Conservation (phyloP, 2,329 filamentous ascomycete species). For the Simplicillium aogashimaense region DNA sequence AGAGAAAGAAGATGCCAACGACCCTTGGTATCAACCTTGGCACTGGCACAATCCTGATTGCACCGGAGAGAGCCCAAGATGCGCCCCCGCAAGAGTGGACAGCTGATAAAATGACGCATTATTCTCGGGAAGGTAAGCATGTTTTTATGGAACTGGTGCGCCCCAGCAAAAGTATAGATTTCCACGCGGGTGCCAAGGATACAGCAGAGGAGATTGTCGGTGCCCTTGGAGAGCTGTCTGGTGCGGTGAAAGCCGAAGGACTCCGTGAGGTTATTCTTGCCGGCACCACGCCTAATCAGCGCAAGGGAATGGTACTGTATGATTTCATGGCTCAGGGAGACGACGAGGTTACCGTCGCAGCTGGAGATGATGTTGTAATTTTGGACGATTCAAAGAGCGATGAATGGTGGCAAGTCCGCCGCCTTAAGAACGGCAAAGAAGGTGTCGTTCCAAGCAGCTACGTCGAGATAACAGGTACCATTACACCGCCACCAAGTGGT, state of each 20-base stretch:
- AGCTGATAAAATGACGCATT: slow-evolving; percentile 91
- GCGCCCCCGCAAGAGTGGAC: slow-evolving; percentile 87
- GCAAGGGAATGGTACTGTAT: slow-evolving; percentile 80
- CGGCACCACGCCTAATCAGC: slow-evolving; percentile 57
- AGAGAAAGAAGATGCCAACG: slow-evolving; percentile 97
- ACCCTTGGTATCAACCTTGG: slow-evolving; percentile 87
- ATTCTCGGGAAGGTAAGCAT: slow-evolving; percentile 95
- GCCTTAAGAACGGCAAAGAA: slow-evolving; percentile 85
- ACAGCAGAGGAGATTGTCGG: slow-evolving; percentile 89
- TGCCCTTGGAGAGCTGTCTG: slow-evolving; percentile 79
- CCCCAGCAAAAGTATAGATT: slow-evolving; percentile 91
- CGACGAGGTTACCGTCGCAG: slow-evolving; percentile 86
- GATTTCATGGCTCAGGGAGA: slow-evolving; percentile 96
- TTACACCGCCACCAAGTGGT: slow-evolving; percentile 39
- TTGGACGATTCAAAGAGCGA: slow-evolving; percentile 87
- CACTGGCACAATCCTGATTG: slow-evolving; percentile 82
- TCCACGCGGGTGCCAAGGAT: slow-evolving; percentile 95
- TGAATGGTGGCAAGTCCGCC: slow-evolving; percentile 95
- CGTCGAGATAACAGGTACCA: slow-evolving; percentile 71
- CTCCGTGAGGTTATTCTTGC: slow-evolving; percentile 80
- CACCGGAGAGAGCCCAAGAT: slow-evolving; percentile 74
- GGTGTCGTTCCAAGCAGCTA: slow-evolving; percentile 96
- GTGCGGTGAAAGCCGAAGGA: slow-evolving; percentile 72
- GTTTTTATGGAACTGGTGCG: slow-evolving; percentile 89
- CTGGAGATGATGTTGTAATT: slow-evolving; percentile 84